Conservation (phyloP, 2,329 filamentous ascomycete species). For the Ophiostoma sp. region DNA sequence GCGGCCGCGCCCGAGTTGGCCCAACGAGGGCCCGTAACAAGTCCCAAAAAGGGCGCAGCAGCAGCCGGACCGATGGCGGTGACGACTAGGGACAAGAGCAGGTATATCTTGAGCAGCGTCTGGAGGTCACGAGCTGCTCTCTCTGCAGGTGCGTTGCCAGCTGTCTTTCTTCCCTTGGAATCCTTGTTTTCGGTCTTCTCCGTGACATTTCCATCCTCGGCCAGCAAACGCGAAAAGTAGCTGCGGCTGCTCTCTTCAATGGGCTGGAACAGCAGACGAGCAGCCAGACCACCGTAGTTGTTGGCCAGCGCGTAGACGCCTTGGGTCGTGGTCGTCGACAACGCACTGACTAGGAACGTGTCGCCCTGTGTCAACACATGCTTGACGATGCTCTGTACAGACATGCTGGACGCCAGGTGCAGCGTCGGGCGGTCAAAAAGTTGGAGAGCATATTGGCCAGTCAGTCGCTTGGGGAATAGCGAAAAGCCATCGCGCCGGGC, state of each 20-base stretch:
- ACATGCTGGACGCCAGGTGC: slow-evolving; percentile 75
- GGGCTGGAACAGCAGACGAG: slow-evolving; percentile 88
- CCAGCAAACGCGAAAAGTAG: slow-evolving; percentile 80
- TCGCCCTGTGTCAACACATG: slow-evolving; percentile 94
- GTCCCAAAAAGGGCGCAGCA: slow-evolving; percentile 68
- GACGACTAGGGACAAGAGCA: slow-evolving; percentile 69
- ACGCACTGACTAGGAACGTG: slow-evolving; percentile 76
- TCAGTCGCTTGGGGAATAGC: slow-evolving; percentile 55
- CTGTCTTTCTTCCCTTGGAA: not conserved
- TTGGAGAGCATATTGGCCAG: slow-evolving; percentile 49
- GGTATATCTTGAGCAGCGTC: slow-evolving; percentile 70
- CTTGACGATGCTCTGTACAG: slow-evolving; percentile 85
- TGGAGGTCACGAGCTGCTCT: slow-evolving; percentile 56
- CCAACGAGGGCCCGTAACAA: slow-evolving; percentile 80
- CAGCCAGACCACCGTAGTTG: slow-evolving; percentile 89
- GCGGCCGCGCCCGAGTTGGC: slow-evolving; percentile 55
- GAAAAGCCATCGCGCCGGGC: slow-evolving; percentile 65
- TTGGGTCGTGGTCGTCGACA: slow-evolving; percentile 78
- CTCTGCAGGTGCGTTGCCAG: slow-evolving; percentile 24
- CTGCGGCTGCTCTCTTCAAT: slow-evolving; percentile 91
- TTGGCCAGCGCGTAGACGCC: slow-evolving; percentile 90
- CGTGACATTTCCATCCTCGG: slow-evolving; percentile 29
- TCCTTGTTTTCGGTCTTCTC: not conserved
- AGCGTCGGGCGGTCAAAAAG: slow-evolving; percentile 71
- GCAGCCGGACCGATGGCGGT: slow-evolving; percentile 72